Base-by-base conservation (phyloP, 495 filamentous ascomycete species). In the Jackrogersella minutella region DNA sequence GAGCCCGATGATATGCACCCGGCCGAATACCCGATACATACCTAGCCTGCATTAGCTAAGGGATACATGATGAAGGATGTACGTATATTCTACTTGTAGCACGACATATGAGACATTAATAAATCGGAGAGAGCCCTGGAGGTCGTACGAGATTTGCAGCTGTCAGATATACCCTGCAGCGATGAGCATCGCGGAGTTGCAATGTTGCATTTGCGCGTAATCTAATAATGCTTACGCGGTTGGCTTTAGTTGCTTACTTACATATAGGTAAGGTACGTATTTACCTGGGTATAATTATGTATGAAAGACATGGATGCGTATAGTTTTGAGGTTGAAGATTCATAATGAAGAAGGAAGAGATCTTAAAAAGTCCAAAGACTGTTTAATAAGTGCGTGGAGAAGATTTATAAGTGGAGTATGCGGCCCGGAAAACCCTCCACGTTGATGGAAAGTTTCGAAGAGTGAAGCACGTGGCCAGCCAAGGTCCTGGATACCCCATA, bases 81-180 rank as follows among this genome's bases (percentile, higher is more conserved):
- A n/a, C n/a, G n/a, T n/a, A n/a, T n/a, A n/a, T 5, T 56, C 13
- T 30, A n/a, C 17, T 10, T 11, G 56, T 62, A 58, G 17, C 50
- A 65, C 66, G 17, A 40, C 61, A 69, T 55, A 37, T 41, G 19
- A 69, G 62, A 65, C 61, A 58, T 57, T 61, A 46, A 54, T 65
- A 53, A 61, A 69, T 69, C 57, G 61, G 51, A 46, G 37, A n/a
- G n/a, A n/a, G n/a, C n/a, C n/a, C n/a, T n/a, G 50, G 16, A 41
- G 37, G 66, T 69, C 34, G 66, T 65, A 69, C 66, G 56, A 69
- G 66, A 65, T 65, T 65, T 65, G 66, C 62, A 65, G 66, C 50
- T 69, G 66, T 61, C 61, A 69, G 55, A 69, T 65, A 61, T 60
- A 50, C 31, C 46, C 31, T 62, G 24, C 43, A 55, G 31, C 26